Base-by-base conservation (phyloP, 208 protist species). In the Crithidia fasciculata region DNA sequence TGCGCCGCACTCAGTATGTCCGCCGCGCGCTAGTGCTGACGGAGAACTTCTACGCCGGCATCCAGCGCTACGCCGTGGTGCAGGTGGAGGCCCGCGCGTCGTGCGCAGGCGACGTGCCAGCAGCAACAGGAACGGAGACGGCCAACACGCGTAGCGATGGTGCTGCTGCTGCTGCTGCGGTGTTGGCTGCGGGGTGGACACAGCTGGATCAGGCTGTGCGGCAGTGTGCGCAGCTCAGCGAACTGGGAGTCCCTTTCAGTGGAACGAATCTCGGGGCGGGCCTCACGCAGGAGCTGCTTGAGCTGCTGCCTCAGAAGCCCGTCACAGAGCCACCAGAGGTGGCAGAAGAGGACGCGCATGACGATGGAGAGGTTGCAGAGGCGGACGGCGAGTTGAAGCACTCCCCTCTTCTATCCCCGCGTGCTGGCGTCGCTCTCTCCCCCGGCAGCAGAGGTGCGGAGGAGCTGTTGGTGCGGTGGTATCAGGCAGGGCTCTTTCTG, bases 231-330 rank as follows among this genome's bases (percentile, higher is more conserved):
- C 68, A 86, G 40, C 57, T 99, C 2, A 79, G 83, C 58, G 37
- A 99, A 0, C 72, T 90, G 2, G 98, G 98, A 41, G 81, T 99
- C 15, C 87, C 97, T 6, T 99, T 99, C 69, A 74, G 64, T 40
- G 98, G 98, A 8, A 96, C 96, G 15, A 98, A 99, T 81, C 91
- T 99, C 37, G 98, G 97, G 36, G 98, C 97, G 36, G 99, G 57
- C 9, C 74, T 78, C 15, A 63, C 49, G 16, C 41, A 13, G 8
- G 66, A n/a, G 43, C 41, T 58, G 36, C 15, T 68, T n/a, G 53
- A 7, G 0, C 18, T 43, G 44, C 62, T 68, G 49, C 62, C n/a
- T 8, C 28, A 4, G 45, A 44, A 13, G 13, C 62, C 7, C 98
- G 86, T 98, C 97, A 81, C 76, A 10, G 44, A 53, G 39, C 12